Conservation (phyloP, 2,329 filamentous ascomycete species). For the Penicillium sp. region DNA sequence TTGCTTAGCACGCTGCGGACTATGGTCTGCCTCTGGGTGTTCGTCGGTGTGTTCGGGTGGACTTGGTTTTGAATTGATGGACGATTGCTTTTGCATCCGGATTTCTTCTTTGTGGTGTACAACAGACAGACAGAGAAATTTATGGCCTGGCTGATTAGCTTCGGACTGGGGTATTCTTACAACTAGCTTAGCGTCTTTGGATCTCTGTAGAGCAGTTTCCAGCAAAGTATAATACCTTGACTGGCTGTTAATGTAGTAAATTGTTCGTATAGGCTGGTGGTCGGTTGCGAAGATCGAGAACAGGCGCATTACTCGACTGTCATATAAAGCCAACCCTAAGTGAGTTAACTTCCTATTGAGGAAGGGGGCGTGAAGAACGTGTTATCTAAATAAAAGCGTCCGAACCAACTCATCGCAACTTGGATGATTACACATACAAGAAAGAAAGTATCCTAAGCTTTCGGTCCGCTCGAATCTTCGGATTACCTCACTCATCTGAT, state of each 20-base stretch:
- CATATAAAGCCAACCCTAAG: not conserved
- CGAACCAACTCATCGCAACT: not conserved
- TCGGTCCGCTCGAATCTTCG: not conserved
- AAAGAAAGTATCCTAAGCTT: not conserved
- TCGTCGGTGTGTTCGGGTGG: constrained; percentile 28
- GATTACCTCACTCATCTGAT: constrained; percentile 5
- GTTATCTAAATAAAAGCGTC: not conserved
- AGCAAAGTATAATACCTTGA: too few relatives aligned
- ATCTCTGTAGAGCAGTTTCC: too few relatives aligned
- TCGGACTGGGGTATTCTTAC: not conserved
- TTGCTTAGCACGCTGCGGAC: constrained; percentile 19
- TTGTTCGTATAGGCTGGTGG: too few relatives aligned
- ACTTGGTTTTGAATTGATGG: constrained; percentile 20
- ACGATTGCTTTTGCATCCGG: constrained; percentile 19
- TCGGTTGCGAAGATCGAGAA: too few relatives aligned
- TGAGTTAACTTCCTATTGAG: constrained; percentile 9
- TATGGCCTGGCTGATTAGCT: constrained; percentile 3
- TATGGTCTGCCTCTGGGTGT: constrained; percentile 24
- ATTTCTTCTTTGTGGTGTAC: constrained; percentile 20
- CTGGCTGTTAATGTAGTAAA: too few relatives aligned
- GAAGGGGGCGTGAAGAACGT: constrained; percentile 1
- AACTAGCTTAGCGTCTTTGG: not conserved
- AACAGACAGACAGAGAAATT: constrained; percentile 19
- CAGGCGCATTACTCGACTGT: too few relatives aligned
- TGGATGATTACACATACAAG: not conserved